Base-by-base conservation (phyloP, 176 grass and related monocot genomes). In the Zea luxurians region DNA sequence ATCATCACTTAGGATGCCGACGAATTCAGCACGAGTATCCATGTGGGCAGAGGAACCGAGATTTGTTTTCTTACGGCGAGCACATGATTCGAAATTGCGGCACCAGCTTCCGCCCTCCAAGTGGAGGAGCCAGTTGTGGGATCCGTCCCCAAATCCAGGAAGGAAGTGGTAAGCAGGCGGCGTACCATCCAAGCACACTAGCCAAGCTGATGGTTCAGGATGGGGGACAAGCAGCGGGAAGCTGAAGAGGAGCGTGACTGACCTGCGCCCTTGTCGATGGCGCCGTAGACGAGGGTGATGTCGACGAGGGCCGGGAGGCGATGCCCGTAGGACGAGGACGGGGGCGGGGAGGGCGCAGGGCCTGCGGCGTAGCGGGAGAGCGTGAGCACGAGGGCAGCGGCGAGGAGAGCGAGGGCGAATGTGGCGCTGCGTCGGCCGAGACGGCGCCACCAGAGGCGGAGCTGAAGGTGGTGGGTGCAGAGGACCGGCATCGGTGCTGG, bases 91-190 rank as follows among this genome's bases (percentile, higher is more conserved):
- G 5, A 79, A 44, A 58, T 21, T 80, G 48, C 61, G 61, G 82
- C 92, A 95, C 89, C 92, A 95, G 68, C 92, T 90, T 60, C 92
- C 92, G 64, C 92, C 92, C 92, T 96, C 84, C 12, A 96, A 17
- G 71, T 92, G 84, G 78, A 96, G 44, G 36, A 96, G 71, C 92
- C 92, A 92, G 38, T 70, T 96, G 70, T 87, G 17, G 20, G 83
- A 83, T 47, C 92, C 89, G 27, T 80, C 78, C 8, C 92, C 89
- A 52, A 81, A 85, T 9, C 92, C 92, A 44, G 84, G 82, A 13
- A 77, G 70, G 74, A 91, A 85, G 53, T 96, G 87, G 81, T 92
- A 96, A 0, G 57, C 89, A 59, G 87, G 84, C 72, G 87, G 89
- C 8, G 80, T 90, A 36, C 89, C 92, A 77, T 96, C 92, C 70